phyloP scores from a whole-genome alignment of 805 yeast species.

The Torulaspora quercuum region DNA sequence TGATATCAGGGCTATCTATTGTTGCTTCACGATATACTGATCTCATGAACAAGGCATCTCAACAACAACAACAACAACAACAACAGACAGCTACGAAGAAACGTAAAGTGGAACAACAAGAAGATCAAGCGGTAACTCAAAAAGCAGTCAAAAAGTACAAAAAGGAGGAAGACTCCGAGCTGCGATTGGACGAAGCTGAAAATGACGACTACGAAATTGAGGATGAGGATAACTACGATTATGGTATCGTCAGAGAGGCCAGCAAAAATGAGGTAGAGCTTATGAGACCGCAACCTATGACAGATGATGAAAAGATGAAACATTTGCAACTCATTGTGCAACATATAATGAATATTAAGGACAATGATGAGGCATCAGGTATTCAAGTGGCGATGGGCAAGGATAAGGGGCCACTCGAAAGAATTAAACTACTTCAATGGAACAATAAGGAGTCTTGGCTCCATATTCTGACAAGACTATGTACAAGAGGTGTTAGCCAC shows the following conservation, averaged over 20 bases:
- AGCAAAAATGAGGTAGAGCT: conserved; percentile 15
- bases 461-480: conserved; percentile 65
- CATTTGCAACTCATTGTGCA: conserved; percentile 57
- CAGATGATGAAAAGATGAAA: conserved; percentile 52
- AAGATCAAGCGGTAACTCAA: conserved; percentile 25
- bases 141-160: conserved; percentile 18
- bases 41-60: conserved; percentile 35
- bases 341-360: conserved; percentile 17
- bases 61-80: conserved; percentile 11
- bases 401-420: conserved; percentile 26
- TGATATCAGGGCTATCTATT: conserved; percentile 66
- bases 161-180: conserved; percentile 18
- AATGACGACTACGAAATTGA: conserved; percentile 34
- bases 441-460: conserved; percentile 73
- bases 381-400: conserved; percentile 15
- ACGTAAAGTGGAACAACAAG: conserved; percentile 11
- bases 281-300: conserved; percentile 46
- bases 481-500: conserved; percentile 69
- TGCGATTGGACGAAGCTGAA: conserved; percentile 31
- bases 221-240: conserved; percentile 37
- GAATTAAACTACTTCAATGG: conserved; percentile 45
- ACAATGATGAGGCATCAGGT: conserved; percentile 21
- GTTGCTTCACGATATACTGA: conserved; percentile 62
- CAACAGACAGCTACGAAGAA: conserved; percentile 11
- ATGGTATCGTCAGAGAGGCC: conserved; percentile 12